Conservation (phyloP, 352 stramenopile genomes). For the Globisporangium cederbergense region DNA sequence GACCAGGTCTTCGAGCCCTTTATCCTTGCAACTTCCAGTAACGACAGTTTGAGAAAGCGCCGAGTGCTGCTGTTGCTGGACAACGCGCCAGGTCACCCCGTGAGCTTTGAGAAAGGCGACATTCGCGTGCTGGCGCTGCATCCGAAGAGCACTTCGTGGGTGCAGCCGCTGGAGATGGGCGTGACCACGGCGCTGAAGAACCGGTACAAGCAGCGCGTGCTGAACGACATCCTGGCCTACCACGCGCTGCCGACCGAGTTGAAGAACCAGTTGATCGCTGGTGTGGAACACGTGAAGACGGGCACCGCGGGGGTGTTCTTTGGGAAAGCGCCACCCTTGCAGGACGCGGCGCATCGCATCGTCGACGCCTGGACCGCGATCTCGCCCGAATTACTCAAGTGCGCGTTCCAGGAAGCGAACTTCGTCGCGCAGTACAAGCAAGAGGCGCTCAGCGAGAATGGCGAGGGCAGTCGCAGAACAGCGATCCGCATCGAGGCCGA, state of each 20-base stretch:
- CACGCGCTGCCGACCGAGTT: constrained; percentile 11
- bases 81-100: constrained; percentile 17
- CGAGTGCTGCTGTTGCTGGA: constrained; percentile 18
- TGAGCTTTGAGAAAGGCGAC: constrained; percentile 11
- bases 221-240: constrained; percentile 23
- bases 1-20: constrained; percentile 13
- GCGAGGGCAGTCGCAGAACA: not conserved
- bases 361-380: constrained; percentile 20
- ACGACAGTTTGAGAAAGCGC: no score
- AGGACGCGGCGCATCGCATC: constrained; percentile 19
- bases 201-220: constrained; percentile 21
- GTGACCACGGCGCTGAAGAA: constrained; percentile 26
- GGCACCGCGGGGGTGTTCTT: constrained; percentile 18
- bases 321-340: constrained; percentile 21
- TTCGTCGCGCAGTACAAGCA: constrained; percentile 7
- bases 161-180: constrained; percentile 22
- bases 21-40: not conserved
- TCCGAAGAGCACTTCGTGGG: constrained; percentile 10
- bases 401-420: constrained; percentile 10
- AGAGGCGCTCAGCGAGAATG: not conserved
- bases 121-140: constrained; percentile 16
- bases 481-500: constrained; percentile 11
- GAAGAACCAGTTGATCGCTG: constrained; percentile 5
- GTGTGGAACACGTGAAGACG: constrained; percentile 9
- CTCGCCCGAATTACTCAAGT: constrained; percentile 13